These are phyloP conservation scores for Podila clonocystis DNA, from an alignment of 192 early-diverging fungal genomes.

Conservation along the genomic window DNA sequence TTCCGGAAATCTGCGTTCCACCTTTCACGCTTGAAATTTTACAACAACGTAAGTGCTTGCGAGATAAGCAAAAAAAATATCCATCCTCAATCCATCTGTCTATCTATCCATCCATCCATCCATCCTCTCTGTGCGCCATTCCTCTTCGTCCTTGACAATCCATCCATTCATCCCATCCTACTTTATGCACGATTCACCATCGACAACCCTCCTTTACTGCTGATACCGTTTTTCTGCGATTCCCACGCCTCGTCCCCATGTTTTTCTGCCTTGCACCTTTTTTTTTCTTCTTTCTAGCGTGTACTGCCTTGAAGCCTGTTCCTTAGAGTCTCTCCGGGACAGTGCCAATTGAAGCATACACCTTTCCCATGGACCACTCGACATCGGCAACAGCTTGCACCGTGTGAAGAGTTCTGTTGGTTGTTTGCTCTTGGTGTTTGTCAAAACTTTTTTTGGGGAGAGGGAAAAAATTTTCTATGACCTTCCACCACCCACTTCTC, in stretches of 20 bases:
- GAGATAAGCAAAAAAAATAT: background rate
- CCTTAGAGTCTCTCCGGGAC: no score
- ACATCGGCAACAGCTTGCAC: no score
- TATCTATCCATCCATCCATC: constrained; percentile 8
- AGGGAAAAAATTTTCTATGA: background rate
- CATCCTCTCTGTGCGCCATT: background rate
- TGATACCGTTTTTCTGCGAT: no score
- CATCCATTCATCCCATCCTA: background rate
- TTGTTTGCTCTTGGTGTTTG: background rate
- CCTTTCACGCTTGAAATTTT: constrained; percentile 16
- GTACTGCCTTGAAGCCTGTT: no score
- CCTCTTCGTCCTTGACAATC: background rate
- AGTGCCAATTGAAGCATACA: no score
- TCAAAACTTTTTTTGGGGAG: background rate
- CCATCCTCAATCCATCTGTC: background rate
- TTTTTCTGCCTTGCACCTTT: no score
- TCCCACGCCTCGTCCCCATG: no score
- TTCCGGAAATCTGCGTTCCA: constrained; percentile 3
- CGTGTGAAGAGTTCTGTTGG: no score
- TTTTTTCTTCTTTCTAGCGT: no score
- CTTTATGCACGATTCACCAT: background rate
- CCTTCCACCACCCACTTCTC: background rate
- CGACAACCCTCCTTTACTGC: background rate
- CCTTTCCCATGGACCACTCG: no score
- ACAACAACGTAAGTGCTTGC: constrained; percentile 6